A percentile compares a stretch with the other conserved stretches of the same genome.
These are phyloP conservation scores for Exsudoporus frostii DNA, from an alignment of 768 basidiomycete genomes.

Conservation along the genomic window DNA sequence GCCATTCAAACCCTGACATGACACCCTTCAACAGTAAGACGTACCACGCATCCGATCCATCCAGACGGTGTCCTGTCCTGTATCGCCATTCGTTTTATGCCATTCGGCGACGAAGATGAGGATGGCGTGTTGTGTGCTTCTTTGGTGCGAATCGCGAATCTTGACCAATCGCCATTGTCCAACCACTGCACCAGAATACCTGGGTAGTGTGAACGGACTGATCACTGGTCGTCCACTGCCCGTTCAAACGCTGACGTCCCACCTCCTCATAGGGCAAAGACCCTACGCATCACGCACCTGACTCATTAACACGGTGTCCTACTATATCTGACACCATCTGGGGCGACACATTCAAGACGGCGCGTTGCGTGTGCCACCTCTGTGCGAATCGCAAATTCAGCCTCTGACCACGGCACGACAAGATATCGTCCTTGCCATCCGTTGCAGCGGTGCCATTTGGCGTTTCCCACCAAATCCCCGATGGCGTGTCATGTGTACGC, in stretches of 20 bases:
- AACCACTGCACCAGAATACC: not conserved
- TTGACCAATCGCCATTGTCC: not conserved
- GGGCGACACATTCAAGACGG: not conserved
- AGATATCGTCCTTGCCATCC: not conserved
- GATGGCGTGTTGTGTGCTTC: not conserved
- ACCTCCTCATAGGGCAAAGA: not conserved
- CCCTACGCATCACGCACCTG: not conserved
- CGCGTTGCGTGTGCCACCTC: not conserved
- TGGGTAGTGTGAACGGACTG: not conserved
- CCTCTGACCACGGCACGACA: not conserved
- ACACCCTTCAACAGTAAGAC: conserved; percentile 1
- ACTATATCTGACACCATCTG: not conserved
- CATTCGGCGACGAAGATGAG: not conserved
- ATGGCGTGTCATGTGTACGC: not conserved
- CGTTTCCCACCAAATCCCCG: not conserved
- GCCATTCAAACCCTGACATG: not conserved
- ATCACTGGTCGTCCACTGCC: not conserved
- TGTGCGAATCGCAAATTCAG: not conserved
- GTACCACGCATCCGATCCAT: not conserved
- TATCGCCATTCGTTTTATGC: not conserved
- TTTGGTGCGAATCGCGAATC: not conserved
- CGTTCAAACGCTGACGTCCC: not conserved
- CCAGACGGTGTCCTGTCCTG: not conserved
- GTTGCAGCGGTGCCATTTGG: too few relatives aligned
- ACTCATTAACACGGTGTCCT: not conserved